Percentiles rank a stretch among this genome's conserved stretches.
phyloP scores from a whole-genome alignment of 805 yeast genomes.

The Wickerhamiella cacticola region DNA sequence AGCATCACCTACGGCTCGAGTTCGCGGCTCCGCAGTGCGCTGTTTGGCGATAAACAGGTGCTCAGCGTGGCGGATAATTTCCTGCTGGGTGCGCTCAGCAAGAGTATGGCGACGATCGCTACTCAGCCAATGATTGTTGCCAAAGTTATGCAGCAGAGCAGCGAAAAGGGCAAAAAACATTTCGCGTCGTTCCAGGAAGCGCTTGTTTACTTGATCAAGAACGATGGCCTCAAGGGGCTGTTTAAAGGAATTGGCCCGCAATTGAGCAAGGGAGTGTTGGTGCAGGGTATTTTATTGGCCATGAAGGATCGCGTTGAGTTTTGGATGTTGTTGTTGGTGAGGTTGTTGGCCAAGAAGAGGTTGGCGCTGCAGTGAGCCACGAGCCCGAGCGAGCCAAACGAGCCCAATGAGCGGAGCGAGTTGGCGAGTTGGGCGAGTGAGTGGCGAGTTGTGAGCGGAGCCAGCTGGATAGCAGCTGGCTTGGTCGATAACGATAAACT shows the following conservation, averaged over 20 bases:
- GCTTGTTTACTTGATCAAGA: slow-evolving; percentile 43
- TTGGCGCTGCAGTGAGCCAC: slow-evolving; percentile 1
- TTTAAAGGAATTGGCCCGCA: slow-evolving; percentile 80
- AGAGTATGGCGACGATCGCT: slow-evolving; percentile 62
- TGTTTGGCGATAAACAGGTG: slow-evolving; percentile 33
- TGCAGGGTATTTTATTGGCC: slow-evolving; percentile 74
- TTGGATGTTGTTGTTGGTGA: slow-evolving; percentile 22
- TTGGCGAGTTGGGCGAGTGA: too few species aligned
- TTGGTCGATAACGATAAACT: too few species aligned
- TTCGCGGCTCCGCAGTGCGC: slow-evolving; percentile 48
- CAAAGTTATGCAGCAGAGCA: slow-evolving; percentile 63
- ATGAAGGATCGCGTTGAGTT: slow-evolving; percentile 53
- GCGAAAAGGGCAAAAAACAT: slow-evolving; percentile 25
- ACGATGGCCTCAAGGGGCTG: slow-evolving; percentile 53
- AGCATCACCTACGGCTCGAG: slow-evolving; percentile 76
- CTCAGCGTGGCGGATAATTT: slow-evolving; percentile 56
- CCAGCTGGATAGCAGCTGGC: too few species aligned
- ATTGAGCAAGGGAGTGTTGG: slow-evolving; percentile 65
- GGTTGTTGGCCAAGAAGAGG: slow-evolving; percentile 13
- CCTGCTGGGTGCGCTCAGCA: slow-evolving; percentile 64
- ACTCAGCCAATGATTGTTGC: slow-evolving; percentile 82
- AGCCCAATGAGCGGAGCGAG: too few species aligned
- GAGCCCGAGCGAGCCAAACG: too few species aligned
- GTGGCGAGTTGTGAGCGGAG: too few species aligned
- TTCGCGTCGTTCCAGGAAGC: slow-evolving; percentile 54